Conservation (phyloP, 768 basidiomycete genomes). For the Termitomyces sp. region DNA sequence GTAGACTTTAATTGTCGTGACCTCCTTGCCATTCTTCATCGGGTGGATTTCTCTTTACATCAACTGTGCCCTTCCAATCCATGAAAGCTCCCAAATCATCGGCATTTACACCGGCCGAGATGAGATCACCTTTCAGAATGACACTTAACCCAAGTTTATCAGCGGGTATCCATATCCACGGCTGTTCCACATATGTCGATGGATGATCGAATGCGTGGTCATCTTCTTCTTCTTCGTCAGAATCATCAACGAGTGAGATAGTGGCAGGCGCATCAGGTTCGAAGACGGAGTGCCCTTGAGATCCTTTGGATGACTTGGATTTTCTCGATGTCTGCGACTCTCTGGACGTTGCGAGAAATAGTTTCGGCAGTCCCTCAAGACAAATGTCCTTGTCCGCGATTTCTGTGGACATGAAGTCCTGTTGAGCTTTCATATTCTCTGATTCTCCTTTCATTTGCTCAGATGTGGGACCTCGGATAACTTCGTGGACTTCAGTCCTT, state of each 20-base stretch:
- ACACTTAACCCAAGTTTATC: conserved; percentile 40
- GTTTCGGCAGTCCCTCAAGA: neutral
- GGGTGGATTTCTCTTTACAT: conserved; percentile 43
- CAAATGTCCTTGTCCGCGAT: neutral
- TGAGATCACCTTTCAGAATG: conserved; percentile 34
- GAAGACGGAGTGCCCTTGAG: neutral
- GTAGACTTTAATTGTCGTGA: neutral
- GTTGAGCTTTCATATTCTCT: neutral
- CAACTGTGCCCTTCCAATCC: conserved; percentile 40
- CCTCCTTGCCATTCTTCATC: conserved; percentile 40
- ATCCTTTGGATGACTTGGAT: neutral
- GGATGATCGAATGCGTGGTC: conserved; percentile 48
- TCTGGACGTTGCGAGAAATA: neutral
- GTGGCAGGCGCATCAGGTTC: neutral
- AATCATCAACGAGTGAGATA: conserved; percentile 15
- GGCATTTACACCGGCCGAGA: conserved; percentile 36
- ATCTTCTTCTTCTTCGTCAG: conserved; percentile 30
- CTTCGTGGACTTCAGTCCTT: neutral
- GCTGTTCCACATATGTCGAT: conserved; percentile 42
- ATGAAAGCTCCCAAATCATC: conserved; percentile 44
- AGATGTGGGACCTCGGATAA: neutral
- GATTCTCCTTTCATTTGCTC: neutral
- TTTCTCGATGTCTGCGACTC: neutral
- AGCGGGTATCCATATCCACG: conserved; percentile 46
- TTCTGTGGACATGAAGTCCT: neutral